Evolutionary conservation across 1,284 basidiomycete species (phyloP), one percentile per base, ranked within the genome.

Genomic region (Cystobasidium pallidum): DNA sequence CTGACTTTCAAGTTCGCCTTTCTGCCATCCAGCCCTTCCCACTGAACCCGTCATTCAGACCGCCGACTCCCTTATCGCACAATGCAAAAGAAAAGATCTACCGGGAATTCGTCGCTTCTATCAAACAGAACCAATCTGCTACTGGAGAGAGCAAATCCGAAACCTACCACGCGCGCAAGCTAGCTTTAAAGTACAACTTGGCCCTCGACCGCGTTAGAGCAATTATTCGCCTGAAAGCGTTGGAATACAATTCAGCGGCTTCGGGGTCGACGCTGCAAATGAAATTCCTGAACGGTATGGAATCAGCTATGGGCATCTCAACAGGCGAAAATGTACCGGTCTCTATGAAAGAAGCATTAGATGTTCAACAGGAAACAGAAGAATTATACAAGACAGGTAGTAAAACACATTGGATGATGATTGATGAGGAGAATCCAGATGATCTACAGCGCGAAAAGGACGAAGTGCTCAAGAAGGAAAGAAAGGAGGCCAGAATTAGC

Each of bases 161-260:
- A 54, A 75, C 79, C 57, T 86, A 88, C 77, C 86, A 83, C 72
- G 83, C 89, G 41, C 86, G 90, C 34, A 81, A 80, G 7, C 83
- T 93, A 13, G 85, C 89, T 32, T 81, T 84, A 64, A 84, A 82
- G 49, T 86, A 86, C 80, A 85, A 87, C 63, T 76, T 91, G 55
- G 88, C 88, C 75, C 82, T 91, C 74, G 88, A 88, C 78, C 88
- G 91, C 32, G 84, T 92, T 21, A 87, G 91, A 65, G 91, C 91
- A 0, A 89, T 92, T 70, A 81, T 93, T 55, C 84, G 89, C 51
- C 81, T 93, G 76, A 92, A 92, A 79, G 88, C 88, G 39, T 82
- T 91, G 74, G 90, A 92, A 80, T 43, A 58, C 47, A 58, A 64
- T 28, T 39, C 45, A 39, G 51, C 59, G 32, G 54, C 59, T 19